Evolutionary conservation across 305 asterid genomes (phyloP).

Genomic region (Fraxinus sp.): DNA sequence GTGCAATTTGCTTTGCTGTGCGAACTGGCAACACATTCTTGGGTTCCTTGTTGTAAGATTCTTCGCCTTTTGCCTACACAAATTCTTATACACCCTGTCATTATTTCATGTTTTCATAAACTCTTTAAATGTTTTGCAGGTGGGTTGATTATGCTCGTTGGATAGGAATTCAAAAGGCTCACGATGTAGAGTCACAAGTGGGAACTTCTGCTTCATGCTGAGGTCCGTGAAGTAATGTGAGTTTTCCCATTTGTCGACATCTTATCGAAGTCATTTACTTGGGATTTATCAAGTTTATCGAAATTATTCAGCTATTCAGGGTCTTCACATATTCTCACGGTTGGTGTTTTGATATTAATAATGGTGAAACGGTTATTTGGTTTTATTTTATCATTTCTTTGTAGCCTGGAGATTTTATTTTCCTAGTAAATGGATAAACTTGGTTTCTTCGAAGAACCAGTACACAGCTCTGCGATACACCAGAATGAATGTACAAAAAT

Average conservation of each 20-base stretch:
- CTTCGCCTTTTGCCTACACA: not conserved
- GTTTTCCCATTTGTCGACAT: not conserved
- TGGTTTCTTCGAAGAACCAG: not conserved
- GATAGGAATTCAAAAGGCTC: constrained; percentile 38
- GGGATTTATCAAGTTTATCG: not conserved
- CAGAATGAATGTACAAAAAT: too few relatives aligned
- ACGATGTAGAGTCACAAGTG: constrained; percentile 13
- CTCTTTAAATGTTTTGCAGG: constrained; percentile 27
- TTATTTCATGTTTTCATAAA: not conserved
- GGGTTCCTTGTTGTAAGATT: constrained; percentile 42
- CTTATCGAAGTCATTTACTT: not conserved
- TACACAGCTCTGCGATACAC: not conserved
- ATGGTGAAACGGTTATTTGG: not conserved
- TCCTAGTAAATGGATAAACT: not conserved
- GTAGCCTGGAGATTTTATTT: not conserved
- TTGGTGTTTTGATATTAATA: not conserved
- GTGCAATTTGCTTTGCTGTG: constrained; percentile 41
- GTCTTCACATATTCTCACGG: not conserved
- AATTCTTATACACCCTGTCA: not conserved
- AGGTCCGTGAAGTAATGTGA: not conserved
- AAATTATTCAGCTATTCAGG: not conserved
- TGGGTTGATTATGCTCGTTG: constrained; percentile 56
- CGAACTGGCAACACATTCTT: constrained; percentile 52
- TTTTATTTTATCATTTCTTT: not conserved
- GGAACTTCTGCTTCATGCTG: not conserved